These are phyloP conservation scores for Cytospora paraplurivora DNA, from an alignment of 2,329 filamentous ascomycete species.

Conservation along the genomic window DNA sequence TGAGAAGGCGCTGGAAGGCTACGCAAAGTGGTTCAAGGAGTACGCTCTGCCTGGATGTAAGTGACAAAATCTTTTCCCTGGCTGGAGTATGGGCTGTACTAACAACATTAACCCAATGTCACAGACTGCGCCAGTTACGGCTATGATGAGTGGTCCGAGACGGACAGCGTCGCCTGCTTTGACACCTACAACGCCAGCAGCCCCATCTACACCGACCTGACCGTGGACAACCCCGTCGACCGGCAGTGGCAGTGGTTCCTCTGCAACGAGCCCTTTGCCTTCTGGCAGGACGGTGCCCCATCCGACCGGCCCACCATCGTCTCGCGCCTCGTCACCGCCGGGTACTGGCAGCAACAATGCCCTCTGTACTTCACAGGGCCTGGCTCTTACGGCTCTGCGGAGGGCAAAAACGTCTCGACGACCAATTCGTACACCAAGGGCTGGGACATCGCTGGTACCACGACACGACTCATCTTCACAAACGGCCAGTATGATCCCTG, in stretches of 20 bases:
- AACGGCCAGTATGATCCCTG: slow-evolving; percentile 47
- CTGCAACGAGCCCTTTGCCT: slow-evolving; percentile 53
- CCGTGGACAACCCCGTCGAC: slow-evolving; percentile 45
- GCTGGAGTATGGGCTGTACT: not conserved
- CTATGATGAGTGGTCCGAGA: slow-evolving; percentile 49
- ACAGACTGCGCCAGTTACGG: slow-evolving; percentile 41
- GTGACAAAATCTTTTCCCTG: slow-evolving; percentile 3
- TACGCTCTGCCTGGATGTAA: slow-evolving; percentile 46
- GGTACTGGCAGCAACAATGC: slow-evolving; percentile 48
- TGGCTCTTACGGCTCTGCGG: slow-evolving; percentile 40
- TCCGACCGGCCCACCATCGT: slow-evolving; percentile 43
- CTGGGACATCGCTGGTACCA: slow-evolving; percentile 43
- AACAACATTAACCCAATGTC: not conserved
- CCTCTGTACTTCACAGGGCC: slow-evolving; percentile 46
- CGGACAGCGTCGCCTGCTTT: slow-evolving; percentile 50
- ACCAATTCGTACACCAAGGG: slow-evolving; percentile 45
- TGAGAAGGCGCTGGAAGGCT: slow-evolving; percentile 53
- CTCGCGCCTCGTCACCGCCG: slow-evolving; percentile 41
- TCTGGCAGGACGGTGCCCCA: slow-evolving; percentile 50
- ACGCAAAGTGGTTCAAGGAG: slow-evolving; percentile 50
- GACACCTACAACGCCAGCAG: slow-evolving; percentile 49
- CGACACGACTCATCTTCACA: slow-evolving; percentile 43
- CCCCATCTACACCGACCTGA: slow-evolving; percentile 42
- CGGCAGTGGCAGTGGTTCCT: slow-evolving; percentile 59
- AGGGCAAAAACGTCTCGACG: slow-evolving; percentile 37